Percentiles rank a stretch among this genome's conserved stretches.
phyloP scores from a whole-genome alignment of 306 rosid genomes.

The Quercus robur region DNA sequence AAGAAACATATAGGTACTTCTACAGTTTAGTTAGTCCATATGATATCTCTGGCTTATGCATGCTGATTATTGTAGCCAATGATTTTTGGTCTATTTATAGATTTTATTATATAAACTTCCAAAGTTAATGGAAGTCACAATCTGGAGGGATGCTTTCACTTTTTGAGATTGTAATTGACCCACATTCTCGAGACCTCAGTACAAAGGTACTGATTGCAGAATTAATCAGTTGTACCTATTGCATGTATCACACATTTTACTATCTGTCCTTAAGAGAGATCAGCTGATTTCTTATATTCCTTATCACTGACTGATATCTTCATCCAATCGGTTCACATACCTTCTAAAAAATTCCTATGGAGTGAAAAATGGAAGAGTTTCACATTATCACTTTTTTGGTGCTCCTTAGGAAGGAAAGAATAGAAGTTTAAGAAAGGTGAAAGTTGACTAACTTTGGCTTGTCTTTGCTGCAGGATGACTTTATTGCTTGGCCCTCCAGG shows the following conservation, averaged over 20 bases:
- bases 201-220: background rate
- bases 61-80: background rate
- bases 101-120: background rate
- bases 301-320: background rate
- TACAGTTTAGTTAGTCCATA: background rate
- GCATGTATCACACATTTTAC: background rate
- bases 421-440: background rate
- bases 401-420: background rate
- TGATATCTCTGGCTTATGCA: background rate
- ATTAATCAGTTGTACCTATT: background rate
- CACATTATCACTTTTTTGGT: background rate
- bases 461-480: slow-evolving; percentile 34
- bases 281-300: background rate
- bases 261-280: background rate
- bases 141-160: background rate
- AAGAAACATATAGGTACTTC: background rate
- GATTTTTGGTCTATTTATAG: background rate
- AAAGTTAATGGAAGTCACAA: background rate
- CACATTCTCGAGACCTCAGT: background rate
- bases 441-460: slow-evolving; percentile 9
- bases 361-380: background rate
- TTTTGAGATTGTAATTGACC: background rate
- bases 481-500: slow-evolving; percentile 54
- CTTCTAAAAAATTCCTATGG: background rate
- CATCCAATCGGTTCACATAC: background rate